These are phyloP conservation scores for Cyclotella baltica DNA, from an alignment of 108 stramenopile genomes.

Conservation along the genomic window DNA sequence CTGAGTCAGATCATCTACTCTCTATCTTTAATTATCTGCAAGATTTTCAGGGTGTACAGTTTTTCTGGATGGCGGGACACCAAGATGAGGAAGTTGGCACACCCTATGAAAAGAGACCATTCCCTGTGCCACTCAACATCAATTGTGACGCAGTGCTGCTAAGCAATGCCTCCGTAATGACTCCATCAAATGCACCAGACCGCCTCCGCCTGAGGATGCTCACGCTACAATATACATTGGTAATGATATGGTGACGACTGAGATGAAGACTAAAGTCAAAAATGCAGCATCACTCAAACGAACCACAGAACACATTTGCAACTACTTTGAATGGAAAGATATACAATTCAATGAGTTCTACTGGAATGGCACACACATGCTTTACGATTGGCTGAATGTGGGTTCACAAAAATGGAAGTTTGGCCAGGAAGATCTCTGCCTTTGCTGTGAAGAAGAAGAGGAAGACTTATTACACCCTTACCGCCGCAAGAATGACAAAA, in stretches of 20 bases:
- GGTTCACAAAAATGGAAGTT: neutral
- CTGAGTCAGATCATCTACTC: neutral
- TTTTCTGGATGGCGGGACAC: neutral
- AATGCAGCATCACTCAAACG: neutral
- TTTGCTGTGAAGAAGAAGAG: neutral
- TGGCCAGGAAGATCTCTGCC: neutral
- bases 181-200: neutral
- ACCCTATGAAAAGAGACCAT: neutral
- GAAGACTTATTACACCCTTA: too few species aligned
- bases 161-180: slow-evolving; percentile 1
- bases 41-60: neutral
- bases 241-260: neutral
- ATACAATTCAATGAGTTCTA: neutral
- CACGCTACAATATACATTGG: neutral
- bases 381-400: slow-evolving; percentile 1
- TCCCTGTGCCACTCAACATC: neutral
- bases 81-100: slow-evolving; percentile 8
- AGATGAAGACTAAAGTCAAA: neutral
- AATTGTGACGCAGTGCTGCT: neutral
- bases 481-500: too few species aligned
- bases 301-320: neutral
- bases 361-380: neutral
- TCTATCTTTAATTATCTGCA: neutral
- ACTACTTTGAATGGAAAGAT: neutral
- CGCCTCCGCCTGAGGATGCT: neutral